These are phyloP conservation scores for Athelia sp. DNA, from an alignment of 1,284 basidiomycete species.

Conservation along the genomic window DNA sequence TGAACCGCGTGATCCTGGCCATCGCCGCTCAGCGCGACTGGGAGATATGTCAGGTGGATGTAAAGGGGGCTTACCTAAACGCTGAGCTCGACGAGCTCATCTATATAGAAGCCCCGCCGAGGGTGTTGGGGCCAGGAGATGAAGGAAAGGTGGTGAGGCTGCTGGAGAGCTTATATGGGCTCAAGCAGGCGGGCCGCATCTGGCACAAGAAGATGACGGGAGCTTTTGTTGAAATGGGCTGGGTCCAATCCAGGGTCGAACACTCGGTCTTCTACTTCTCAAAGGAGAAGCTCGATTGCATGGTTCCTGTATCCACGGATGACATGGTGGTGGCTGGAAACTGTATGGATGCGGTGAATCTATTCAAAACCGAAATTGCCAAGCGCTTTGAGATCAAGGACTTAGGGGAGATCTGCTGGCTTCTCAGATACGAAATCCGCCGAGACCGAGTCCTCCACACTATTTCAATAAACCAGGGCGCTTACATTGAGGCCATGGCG, in stretches of 20 bases:
- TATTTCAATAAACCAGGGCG: conserved; percentile 14
- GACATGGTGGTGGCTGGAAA: conserved; percentile 6
- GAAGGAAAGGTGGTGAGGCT: conserved; percentile 13
- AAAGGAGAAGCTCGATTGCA: conserved; percentile 3
- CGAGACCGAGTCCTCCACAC: conserved; percentile 7
- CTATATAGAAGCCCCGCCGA: conserved; percentile 28
- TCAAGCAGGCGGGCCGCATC: conserved; percentile 29
- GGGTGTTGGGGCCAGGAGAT: conserved; percentile 14
- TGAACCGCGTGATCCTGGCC: conserved; percentile 25
- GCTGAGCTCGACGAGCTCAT: conserved; percentile 22
- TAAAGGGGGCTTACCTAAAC: conserved; percentile 30
- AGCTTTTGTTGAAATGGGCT: conserved; percentile 17
- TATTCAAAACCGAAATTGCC: neutral
- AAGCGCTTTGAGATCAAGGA: too few relatives aligned
- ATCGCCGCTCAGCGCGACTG: conserved; percentile 19
- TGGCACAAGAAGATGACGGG: conserved; percentile 25
- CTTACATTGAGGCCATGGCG: conserved; percentile 15
- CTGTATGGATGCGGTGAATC: neutral
- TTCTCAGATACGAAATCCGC: conserved; percentile 15
- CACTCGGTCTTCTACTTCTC: conserved; percentile 17
- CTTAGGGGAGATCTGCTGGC: conserved; percentile 9
- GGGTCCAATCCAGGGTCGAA: conserved; percentile 12
- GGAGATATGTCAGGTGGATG: conserved; percentile 22
- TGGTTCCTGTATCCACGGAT: conserved; percentile 16
- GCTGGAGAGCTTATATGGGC: conserved; percentile 27